Evolutionary conservation across 2,329 filamentous ascomycete genomes (phyloP).

Genomic region (Acarospora socialis): DNA sequence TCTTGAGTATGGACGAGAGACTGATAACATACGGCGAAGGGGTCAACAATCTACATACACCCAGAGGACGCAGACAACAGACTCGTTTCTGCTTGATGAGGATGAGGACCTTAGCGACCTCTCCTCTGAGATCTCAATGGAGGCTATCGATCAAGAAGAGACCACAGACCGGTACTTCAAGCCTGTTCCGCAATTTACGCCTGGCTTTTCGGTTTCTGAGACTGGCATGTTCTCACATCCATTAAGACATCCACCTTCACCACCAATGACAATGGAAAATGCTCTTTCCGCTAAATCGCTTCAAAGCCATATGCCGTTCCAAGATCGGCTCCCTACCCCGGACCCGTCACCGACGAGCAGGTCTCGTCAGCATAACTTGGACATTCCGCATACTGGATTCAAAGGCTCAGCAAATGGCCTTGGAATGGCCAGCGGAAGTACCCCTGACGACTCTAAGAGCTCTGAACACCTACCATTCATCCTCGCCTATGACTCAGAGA

Average conservation of each 20-base stretch:
- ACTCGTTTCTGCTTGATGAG: constrained; percentile 39
- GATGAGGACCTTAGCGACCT: constrained; percentile 41
- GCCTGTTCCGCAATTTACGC: constrained; percentile 20
- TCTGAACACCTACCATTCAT: constrained; percentile 45
- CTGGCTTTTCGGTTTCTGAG: constrained; percentile 23
- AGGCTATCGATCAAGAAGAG: constrained; percentile 31
- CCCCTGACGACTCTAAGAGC: constrained; percentile 10
- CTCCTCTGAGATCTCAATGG: constrained; percentile 37
- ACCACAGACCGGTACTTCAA: constrained; percentile 18
- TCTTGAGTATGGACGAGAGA: constrained; percentile 36
- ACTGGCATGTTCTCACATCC: constrained; percentile 30
- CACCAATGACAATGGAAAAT: constrained; percentile 30
- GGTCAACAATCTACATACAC: constrained; percentile 28
- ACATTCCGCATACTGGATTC: constrained; percentile 4
- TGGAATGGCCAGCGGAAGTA: constrained; percentile 5
- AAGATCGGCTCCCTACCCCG: constrained; percentile 27
- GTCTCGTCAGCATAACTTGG: constrained; percentile 1
- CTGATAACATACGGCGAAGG: constrained; percentile 36
- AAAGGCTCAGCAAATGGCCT: no score
- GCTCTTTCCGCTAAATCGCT: constrained; percentile 23
- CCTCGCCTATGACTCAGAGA: constrained; percentile 46
- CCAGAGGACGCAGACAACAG: constrained; percentile 24
- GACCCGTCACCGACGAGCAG: constrained; percentile 26
- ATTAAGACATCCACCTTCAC: constrained; percentile 32
- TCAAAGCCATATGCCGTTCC: constrained; percentile 21